Evolutionary conservation across 163 green algal genomes (phyloP).

Genomic region (Picocystis sp.): DNA sequence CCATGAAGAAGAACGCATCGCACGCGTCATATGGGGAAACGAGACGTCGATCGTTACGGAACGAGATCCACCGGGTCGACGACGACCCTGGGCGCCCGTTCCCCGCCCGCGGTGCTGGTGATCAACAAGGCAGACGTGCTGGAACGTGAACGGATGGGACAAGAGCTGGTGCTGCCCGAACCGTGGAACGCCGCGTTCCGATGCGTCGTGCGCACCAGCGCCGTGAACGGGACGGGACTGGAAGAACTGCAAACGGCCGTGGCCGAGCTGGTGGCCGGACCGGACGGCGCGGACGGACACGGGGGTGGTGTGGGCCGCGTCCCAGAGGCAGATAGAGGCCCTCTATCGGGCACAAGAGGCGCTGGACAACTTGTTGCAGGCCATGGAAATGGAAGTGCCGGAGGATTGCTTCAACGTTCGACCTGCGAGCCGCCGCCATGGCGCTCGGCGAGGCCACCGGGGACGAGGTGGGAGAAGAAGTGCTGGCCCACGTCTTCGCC

Average conservation of each 20-base stretch:
- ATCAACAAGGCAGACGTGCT: conserved; percentile 21
- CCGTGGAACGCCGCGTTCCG: conserved; percentile 6
- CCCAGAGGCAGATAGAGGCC: conserved; percentile 59
- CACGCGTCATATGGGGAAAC: not conserved
- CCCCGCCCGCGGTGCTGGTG: conserved; percentile 9
- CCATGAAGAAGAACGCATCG: not conserved
- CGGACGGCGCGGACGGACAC: conserved; percentile 26
- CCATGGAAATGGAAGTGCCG: conserved; percentile 45
- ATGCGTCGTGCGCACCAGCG: conserved; percentile 39
- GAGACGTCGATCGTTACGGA: too few relatives aligned
- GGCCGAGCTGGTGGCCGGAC: conserved; percentile 34
- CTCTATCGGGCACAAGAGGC: conserved; percentile 36
- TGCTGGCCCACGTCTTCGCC: conserved; percentile 69
- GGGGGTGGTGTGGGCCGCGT: conserved; percentile 58
- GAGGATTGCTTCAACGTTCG: conserved; percentile 93
- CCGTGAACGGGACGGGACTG: conserved; percentile 38
- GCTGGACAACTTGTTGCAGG: conserved; percentile 25
- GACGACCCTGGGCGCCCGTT: too few relatives aligned
- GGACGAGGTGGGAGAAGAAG: conserved; percentile 70
- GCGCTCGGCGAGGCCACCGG: conserved; percentile 69
- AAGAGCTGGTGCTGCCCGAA: not conserved
- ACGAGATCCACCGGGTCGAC: too few relatives aligned
- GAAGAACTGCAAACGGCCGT: conserved; percentile 41
- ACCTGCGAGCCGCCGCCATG: conserved; percentile 57
- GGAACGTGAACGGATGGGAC: not conserved